Percentiles rank a stretch among this genome's conserved stretches.
Evolutionary conservation across 2,329 filamentous ascomycete species (phyloP).

Genomic region (Aspergillus flavus): DNA sequence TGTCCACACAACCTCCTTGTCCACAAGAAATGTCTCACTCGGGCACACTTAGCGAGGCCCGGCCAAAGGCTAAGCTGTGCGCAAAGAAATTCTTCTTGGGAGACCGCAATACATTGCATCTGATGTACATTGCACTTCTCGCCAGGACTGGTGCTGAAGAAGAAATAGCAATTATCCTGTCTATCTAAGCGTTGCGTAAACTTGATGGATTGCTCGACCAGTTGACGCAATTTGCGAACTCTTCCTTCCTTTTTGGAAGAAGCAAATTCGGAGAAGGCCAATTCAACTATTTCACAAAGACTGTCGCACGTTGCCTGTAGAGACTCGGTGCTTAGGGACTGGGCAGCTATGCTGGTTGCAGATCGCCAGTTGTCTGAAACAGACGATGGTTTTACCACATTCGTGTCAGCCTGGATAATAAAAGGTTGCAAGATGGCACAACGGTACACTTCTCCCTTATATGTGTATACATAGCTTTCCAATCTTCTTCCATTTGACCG

Average conservation of each 20-base stretch:
- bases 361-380: slow-evolving; percentile 23
- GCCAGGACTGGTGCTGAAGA: slow-evolving; percentile 13
- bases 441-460: background rate
- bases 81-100: background rate
- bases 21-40: background rate
- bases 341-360: slow-evolving; percentile 19
- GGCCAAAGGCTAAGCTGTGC: slow-evolving; percentile 20
- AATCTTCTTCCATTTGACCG: background rate
- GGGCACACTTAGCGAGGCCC: slow-evolving; percentile 10
- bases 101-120: slow-evolving; percentile 9
- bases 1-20: background rate
- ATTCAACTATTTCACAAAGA: slow-evolving; percentile 5
- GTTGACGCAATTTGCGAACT: background rate
- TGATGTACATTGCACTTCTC: background rate
- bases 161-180: slow-evolving; percentile 19
- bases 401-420: background rate
- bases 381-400: slow-evolving; percentile 12
- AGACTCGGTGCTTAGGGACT: background rate
- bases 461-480: background rate
- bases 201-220: slow-evolving; percentile 16
- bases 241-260: background rate
- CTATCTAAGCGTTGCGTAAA: slow-evolving; percentile 25
- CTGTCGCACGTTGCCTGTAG: background rate
- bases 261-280: background rate
- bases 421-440: too few relatives aligned